phyloP scores from a whole-genome alignment of 768 basidiomycete species.

The Rubroboletus satanas region DNA sequence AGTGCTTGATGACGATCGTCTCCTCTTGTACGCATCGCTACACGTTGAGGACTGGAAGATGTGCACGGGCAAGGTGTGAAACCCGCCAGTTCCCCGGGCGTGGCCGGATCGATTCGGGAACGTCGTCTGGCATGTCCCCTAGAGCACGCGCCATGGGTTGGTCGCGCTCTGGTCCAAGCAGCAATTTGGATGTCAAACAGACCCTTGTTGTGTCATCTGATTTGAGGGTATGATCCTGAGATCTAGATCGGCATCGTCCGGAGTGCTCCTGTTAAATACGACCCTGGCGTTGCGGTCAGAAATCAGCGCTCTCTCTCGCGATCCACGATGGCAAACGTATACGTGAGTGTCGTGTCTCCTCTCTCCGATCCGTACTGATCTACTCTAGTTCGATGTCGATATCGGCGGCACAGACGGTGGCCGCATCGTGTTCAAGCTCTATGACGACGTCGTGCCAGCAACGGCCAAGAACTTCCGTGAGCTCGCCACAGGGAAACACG shows the following conservation, averaged over 20 bases:
- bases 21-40: too few species aligned
- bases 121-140: too few species aligned
- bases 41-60: too few species aligned
- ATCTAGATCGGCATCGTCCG: slow-evolving; percentile 15
- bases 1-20: too few species aligned
- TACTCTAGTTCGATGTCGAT: slow-evolving; percentile 59
- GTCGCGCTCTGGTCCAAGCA: too few species aligned
- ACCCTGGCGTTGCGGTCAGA: neutral
- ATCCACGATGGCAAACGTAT: too few species aligned
- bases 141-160: too few species aligned
- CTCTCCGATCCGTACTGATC: too few species aligned
- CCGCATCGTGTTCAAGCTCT: slow-evolving; percentile 81
- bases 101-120: too few species aligned
- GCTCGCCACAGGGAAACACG: slow-evolving; percentile 67
- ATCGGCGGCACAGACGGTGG: slow-evolving; percentile 42
- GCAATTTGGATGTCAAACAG: slow-evolving; percentile 4
- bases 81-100: too few species aligned
- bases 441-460: slow-evolving; percentile 69
- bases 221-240: slow-evolving; percentile 4
- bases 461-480: slow-evolving; percentile 86
- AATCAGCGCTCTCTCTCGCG: neutral
- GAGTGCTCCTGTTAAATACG: slow-evolving; percentile 4
- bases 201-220: neutral
- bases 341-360: too few species aligned
- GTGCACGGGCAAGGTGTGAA: too few species aligned